Evolutionary conservation across 2,329 filamentous ascomycete species (phyloP).

Genomic region (Aspergillus arachidicola): DNA sequence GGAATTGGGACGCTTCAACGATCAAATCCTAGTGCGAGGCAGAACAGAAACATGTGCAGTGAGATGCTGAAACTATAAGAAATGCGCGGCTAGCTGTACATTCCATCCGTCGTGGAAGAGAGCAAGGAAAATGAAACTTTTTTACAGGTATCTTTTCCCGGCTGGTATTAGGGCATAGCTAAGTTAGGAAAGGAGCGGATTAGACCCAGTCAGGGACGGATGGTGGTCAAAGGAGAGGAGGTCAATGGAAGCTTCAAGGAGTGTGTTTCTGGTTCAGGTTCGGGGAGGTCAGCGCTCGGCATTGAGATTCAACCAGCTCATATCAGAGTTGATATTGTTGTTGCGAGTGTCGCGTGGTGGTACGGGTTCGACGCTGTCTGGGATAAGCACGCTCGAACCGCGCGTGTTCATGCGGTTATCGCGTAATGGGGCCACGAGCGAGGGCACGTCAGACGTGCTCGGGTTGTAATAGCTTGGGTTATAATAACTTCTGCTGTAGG

Average conservation of each 20-base stretch:
- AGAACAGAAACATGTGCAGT: conserved; percentile 14
- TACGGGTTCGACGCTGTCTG: conserved; percentile 29
- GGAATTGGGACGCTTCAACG: conserved; percentile 15
- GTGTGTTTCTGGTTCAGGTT: not conserved
- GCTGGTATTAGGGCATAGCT: not conserved
- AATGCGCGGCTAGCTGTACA: conserved; percentile 15
- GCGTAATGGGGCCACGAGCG: conserved; percentile 18
- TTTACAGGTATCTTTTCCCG: not conserved
- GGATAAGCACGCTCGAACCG: conserved; percentile 38
- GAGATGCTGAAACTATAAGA: conserved; percentile 2
- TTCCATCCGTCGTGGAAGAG: conserved; percentile 4
- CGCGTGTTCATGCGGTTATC: conserved; percentile 25
- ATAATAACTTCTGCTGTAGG: conserved; percentile 44
- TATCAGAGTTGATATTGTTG: conserved; percentile 40
- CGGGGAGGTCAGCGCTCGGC: conserved; percentile 24
- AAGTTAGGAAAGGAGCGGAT: conserved; percentile 4
- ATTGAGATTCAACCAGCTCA: conserved; percentile 48
- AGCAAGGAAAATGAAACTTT: conserved; percentile 8
- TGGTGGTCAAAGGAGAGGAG: conserved; percentile 2
- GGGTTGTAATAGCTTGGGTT: conserved; percentile 25
- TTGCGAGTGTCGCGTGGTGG: conserved; percentile 17
- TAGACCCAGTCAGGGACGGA: not conserved
- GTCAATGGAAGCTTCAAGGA: not conserved
- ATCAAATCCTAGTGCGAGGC: conserved; percentile 4
- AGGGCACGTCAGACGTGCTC: conserved; percentile 24